phyloP scores from a whole-genome alignment of 179 eudicot genomes.

The Actinidia polygama region DNA sequence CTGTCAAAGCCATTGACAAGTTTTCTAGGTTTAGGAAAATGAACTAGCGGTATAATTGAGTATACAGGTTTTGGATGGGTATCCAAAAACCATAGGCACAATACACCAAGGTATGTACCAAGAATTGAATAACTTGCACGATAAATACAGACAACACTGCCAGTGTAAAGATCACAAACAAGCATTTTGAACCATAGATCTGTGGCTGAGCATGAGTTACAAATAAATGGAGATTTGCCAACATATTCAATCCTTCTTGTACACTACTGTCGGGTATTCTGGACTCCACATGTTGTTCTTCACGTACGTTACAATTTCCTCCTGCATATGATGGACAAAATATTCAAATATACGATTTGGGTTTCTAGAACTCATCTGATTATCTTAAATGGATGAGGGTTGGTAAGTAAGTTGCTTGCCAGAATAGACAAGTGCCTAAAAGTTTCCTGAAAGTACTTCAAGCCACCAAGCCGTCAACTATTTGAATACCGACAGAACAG shows the following conservation, averaged over 20 bases:
- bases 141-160: neutral
- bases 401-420: neutral
- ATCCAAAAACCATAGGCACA: neutral
- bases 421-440: neutral
- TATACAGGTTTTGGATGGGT: neutral
- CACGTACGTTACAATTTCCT: slow-evolving; percentile 58
- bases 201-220: neutral
- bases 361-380: neutral
- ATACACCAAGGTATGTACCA: neutral
- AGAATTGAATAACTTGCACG: neutral
- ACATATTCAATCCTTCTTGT: slow-evolving; percentile 51
- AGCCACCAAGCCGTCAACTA: neutral
- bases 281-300: slow-evolving; percentile 93
- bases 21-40: neutral
- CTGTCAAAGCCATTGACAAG: neutral
- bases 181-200: neutral
- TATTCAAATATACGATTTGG: neutral
- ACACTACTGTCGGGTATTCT: slow-evolving; percentile 85
- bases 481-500: neutral
- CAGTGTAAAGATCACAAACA: neutral
- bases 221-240: neutral
- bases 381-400: neutral
- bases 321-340: slow-evolving; percentile 50
- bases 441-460: neutral
- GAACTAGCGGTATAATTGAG: neutral